A percentile compares a stretch with the other conserved stretches of the same genome.
Conservation (phyloP, 2,329 filamentous ascomycete species). For the Talaromyces verruculosus region DNA sequence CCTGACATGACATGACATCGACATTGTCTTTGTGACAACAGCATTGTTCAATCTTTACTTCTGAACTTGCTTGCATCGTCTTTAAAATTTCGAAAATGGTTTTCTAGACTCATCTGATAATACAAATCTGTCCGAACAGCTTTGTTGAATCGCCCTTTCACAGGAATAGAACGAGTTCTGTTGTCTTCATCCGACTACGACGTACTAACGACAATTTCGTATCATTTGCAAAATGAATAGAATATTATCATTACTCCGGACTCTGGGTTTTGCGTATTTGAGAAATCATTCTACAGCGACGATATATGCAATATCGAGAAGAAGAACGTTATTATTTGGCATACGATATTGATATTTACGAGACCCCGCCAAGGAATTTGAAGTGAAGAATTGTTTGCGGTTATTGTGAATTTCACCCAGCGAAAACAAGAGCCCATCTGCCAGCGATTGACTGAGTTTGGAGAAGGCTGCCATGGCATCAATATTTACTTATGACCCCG, state of each 20-base stretch:
- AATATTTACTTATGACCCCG: constrained; percentile 90
- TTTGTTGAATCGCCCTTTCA: background rate
- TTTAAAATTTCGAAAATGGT: background rate
- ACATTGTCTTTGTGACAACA: background rate
- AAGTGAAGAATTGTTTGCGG: background rate
- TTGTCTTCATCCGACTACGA: background rate
- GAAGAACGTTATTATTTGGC: constrained; percentile 9
- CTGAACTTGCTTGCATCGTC: no score
- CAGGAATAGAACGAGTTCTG: background rate
- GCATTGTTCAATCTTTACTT: background rate
- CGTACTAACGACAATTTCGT: background rate
- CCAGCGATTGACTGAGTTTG: background rate
- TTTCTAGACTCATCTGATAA: constrained; percentile 1
- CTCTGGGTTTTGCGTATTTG: constrained; percentile 20
- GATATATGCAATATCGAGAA: constrained; percentile 17
- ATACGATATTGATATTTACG: constrained; percentile 14
- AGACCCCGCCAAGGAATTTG: background rate
- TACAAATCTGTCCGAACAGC: background rate
- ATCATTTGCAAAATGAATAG: constrained; percentile 27
- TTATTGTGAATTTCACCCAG: background rate
- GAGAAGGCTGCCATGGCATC: constrained; percentile 67
- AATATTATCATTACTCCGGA: constrained; percentile 20
- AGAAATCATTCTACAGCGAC: constrained; percentile 12
- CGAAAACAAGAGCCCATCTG: background rate
- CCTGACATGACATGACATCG: background rate